phyloP scores from a whole-genome alignment of 352 stramenopile species.

The Phytophthora ramorum region DNA sequence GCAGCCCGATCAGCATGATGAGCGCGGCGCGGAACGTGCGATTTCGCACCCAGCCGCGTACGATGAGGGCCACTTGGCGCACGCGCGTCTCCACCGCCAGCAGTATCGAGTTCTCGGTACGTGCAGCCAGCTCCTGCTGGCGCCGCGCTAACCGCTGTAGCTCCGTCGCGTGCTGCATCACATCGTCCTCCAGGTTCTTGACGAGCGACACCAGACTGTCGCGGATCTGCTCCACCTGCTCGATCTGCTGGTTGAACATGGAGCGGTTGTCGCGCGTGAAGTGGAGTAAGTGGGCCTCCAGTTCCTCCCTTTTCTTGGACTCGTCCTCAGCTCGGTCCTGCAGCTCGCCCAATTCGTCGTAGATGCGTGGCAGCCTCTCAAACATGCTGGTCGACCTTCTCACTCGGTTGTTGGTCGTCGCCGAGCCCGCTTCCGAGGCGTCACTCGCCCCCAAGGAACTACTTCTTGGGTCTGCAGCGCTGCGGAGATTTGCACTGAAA shows the following conservation, averaged over 20 bases:
- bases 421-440: constrained; percentile 26
- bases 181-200: constrained; percentile 67
- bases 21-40: constrained; percentile 60
- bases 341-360: constrained; percentile 70
- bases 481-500: constrained; percentile 57
- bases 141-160: constrained; percentile 49
- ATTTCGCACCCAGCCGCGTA: constrained; percentile 55
- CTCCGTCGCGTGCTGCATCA: constrained; percentile 68
- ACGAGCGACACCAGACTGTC: constrained; percentile 58
- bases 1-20: constrained; percentile 53
- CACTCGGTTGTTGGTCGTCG: constrained; percentile 15
- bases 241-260: constrained; percentile 59
- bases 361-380: constrained; percentile 68
- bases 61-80: constrained; percentile 42
- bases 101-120: constrained; percentile 53
- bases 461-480: constrained; percentile 2
- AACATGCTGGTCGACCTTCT: constrained; percentile 66
- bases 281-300: constrained; percentile 68
- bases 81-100: constrained; percentile 48
- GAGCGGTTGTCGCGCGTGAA: constrained; percentile 69
- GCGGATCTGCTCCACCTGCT: constrained; percentile 64
- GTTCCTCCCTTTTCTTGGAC: constrained; percentile 68
- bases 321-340: constrained; percentile 79
- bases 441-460: constrained; percentile 18
- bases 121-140: constrained; percentile 47